Evolutionary conservation across 2,329 filamentous ascomycete species (phyloP).

Genomic region (Coleophoma crateriformis): DNA sequence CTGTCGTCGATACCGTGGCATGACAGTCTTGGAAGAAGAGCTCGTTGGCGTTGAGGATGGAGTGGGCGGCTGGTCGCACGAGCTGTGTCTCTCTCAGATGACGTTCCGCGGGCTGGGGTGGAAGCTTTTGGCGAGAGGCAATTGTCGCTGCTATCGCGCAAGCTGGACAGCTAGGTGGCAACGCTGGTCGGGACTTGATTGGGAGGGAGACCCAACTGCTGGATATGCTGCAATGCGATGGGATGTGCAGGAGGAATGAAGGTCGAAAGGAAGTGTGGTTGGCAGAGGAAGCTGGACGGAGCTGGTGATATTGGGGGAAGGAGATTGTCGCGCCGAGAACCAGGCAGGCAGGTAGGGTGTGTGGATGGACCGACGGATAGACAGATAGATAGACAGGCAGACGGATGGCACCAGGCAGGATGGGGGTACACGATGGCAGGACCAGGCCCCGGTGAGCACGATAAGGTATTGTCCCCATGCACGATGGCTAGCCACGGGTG

Average conservation of each 20-base stretch:
- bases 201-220: background rate
- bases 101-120: conserved; percentile 1
- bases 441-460: no score
- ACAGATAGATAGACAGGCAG: background rate
- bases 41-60: no score
- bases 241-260: no score
- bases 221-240: no score
- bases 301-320: no score
- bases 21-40: conserved; percentile 14
- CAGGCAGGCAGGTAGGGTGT: background rate
- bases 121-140: background rate
- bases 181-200: background rate
- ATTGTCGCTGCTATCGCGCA: background rate
- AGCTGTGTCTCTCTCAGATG: conserved; percentile 2
- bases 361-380: background rate
- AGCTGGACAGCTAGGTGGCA: background rate
- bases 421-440: no score
- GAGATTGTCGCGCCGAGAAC: no score
- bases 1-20: conserved; percentile 16
- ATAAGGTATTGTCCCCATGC: no score
- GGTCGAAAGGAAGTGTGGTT: no score
- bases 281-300: no score
- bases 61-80: conserved; percentile 13
- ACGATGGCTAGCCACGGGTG: background rate
- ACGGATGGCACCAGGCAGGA: no score